Evolutionary conservation across 331 rosid species (phyloP), one percentile per base, ranked within the genome.

Genomic region (Pyrus hybrid): DNA sequence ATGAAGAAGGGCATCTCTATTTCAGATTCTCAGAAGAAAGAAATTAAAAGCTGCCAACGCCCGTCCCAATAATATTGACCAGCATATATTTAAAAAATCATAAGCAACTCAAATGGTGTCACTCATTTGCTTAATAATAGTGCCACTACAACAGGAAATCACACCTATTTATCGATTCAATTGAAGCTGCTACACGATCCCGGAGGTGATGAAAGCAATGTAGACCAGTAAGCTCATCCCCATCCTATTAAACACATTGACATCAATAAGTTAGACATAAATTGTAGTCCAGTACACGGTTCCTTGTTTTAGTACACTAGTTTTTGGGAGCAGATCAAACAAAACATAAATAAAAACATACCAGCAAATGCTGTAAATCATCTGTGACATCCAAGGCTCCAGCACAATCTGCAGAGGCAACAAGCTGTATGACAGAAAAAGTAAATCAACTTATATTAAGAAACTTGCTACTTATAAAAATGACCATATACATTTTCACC

Each of bases 201-300:
- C 97, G 85, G 49, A 95, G 97, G 86, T 95, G 97, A 61, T 93
- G 97, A 85, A 92, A 95, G 84, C 99, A 95, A 75, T 95, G 99
- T 63, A 95, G 85, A 86, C 99, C 99, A 76, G 96, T 79, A 77
- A 95, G 99, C 73, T 95, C 99, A 79, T 92, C 99, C 74, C 97
- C 99, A 61, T 90, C 96, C 99, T 95, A 71, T 71, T 72, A 77
- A 81, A 80, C 79, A 81, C 63, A 77, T 71, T 41, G 63, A 68
- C 63, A 64, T 54, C 63, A 75, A n/a, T 54, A 53, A 68, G 37
- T 29, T 37, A 23, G 37, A 25, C 2, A 13, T 13, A 60, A 16
- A 72, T 7, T 25, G 26, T 1, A 60, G 58, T 73, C 41, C 9
- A 11, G n/a, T 41, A 37, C 2, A 58, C 35, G 10, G 17, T 67